Conservation (phyloP, 768 basidiomycete species). For the Suillus fuscotomentosus region DNA sequence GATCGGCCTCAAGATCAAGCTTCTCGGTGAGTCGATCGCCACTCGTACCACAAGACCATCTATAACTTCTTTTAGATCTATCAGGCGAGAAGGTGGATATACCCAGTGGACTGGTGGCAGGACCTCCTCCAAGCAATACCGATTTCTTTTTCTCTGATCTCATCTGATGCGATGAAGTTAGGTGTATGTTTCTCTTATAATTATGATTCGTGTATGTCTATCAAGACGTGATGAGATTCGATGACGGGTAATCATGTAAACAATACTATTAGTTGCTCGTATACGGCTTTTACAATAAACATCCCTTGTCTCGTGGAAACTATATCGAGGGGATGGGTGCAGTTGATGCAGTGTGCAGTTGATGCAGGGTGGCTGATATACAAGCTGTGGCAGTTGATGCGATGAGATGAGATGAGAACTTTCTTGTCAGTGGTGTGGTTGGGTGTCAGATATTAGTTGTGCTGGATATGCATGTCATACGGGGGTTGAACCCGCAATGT, state of each 20-base stretch:
- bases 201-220: conserved; percentile 10
- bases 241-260: conserved; percentile 16
- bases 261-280: conserved; percentile 22
- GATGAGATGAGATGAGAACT: conserved; percentile 19
- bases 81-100: conserved; percentile 90
- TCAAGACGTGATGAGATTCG: conserved; percentile 10
- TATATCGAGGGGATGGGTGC: conserved; percentile 34
- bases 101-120: conserved; percentile 74
- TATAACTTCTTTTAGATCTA: conserved; percentile 55
- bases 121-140: conserved; percentile 73
- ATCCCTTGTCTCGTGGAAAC: conserved; percentile 15
- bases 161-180: conserved; percentile 20
- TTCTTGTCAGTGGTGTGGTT: conserved; percentile 21
- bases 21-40: conserved; percentile 58
- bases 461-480: conserved; percentile 37
- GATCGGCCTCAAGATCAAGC: conserved; percentile 88
- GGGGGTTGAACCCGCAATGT: conserved; percentile 86
- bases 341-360: conserved; percentile 72
- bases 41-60: not conserved
- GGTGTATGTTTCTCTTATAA: conserved; percentile 13
- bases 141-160: conserved; percentile 87
- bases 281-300: conserved; percentile 22
- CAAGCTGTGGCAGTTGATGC: conserved; percentile 21
- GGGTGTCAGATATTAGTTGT: conserved; percentile 6
- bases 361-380: conserved; percentile 43